Evolutionary conservation across 2,329 filamentous ascomycete genomes (phyloP), one percentile per base, ranked within the genome.

Genomic region (Xylariaceae sp.): DNA sequence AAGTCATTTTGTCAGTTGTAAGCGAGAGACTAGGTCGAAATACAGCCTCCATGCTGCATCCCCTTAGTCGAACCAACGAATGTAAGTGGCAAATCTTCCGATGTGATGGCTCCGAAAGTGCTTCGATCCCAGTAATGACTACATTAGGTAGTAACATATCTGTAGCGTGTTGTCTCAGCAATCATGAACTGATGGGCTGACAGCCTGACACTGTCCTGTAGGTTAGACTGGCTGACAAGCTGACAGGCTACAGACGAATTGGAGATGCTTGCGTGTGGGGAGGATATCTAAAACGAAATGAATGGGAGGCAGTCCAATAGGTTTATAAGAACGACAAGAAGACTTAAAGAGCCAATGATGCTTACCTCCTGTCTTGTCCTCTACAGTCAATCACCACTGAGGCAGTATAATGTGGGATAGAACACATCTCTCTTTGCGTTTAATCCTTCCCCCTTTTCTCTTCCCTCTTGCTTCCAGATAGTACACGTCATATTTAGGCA

Each of bases 1-100:
- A n/a, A n/a, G n/a, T n/a, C 39, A 36, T 48, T 48, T 48, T 19
- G 45, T 48, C 39, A 46, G 43, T 48, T n/a, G n/a, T n/a, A n/a
- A n/a, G n/a, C n/a, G n/a, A n/a, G n/a, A n/a, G n/a, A n/a, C n/a
- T n/a, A n/a, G n/a, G n/a, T n/a, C n/a, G n/a, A n/a, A n/a, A n/a
- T n/a, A n/a, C n/a, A n/a, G n/a, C n/a, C n/a, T n/a, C n/a, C n/a
- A n/a, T n/a, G n/a, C n/a, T n/a, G n/a, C n/a, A n/a, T n/a, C n/a
- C n/a, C n/a, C n/a, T n/a, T n/a, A n/a, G n/a, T n/a, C n/a, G n/a
- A n/a, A n/a, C 45, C 45, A 48, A 40, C 42, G 17, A 42, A 48
- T 41, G 42, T 31, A 27, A 37, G 37, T 46, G 34, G 31, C 23
- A 9, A 42, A 24, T 41, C 38, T 42, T 34, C 45, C 45, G 40